Conservation (phyloP, 805 yeast genomes). For the Isabelozyma heimii region DNA sequence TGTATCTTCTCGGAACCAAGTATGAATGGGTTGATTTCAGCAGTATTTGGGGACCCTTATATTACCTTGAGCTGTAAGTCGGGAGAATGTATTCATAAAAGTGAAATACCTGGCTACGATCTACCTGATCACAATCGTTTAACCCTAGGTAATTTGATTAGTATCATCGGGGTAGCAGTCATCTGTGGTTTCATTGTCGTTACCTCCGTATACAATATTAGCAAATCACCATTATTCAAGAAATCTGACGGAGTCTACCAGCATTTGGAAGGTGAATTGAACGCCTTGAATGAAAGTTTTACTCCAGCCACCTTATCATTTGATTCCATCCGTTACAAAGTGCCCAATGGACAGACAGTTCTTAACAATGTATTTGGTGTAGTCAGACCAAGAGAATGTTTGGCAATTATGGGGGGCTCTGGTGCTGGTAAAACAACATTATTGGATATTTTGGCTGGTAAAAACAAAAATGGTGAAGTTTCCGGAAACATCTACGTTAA, state of each 20-base stretch:
- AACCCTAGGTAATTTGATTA: constrained; percentile 44
- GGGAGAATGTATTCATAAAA: constrained; percentile 89
- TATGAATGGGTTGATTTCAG: constrained; percentile 86
- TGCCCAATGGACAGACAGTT: constrained; percentile 47
- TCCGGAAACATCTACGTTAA: constrained; percentile 73
- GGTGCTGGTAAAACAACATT: constrained; percentile 98
- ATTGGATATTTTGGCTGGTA: constrained; percentile 86
- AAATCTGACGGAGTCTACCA: constrained; percentile 28
- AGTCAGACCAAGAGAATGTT: constrained; percentile 81
- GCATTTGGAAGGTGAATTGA: constrained; percentile 20
- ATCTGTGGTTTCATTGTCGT: constrained; percentile 42
- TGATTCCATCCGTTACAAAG: constrained; percentile 62
- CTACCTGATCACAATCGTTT: constrained; percentile 54
- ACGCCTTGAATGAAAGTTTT: constrained; percentile 51
- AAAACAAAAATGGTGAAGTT: constrained; percentile 71
- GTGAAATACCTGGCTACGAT: constrained; percentile 89
- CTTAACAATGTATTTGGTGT: constrained; percentile 68
- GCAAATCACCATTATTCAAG: constrained; percentile 60
- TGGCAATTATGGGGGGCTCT: constrained; percentile 98
- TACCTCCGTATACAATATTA: constrained; percentile 47
- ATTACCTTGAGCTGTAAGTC: constrained; percentile 78
- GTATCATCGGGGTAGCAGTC: constrained; percentile 43
- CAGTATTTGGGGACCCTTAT: constrained; percentile 93
- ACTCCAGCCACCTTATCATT: constrained; percentile 75
- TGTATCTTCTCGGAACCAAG: constrained; percentile 92